These are phyloP conservation scores for Beauveria sp. DNA, from an alignment of 2,329 filamentous ascomycete species.

Conservation along the genomic window DNA sequence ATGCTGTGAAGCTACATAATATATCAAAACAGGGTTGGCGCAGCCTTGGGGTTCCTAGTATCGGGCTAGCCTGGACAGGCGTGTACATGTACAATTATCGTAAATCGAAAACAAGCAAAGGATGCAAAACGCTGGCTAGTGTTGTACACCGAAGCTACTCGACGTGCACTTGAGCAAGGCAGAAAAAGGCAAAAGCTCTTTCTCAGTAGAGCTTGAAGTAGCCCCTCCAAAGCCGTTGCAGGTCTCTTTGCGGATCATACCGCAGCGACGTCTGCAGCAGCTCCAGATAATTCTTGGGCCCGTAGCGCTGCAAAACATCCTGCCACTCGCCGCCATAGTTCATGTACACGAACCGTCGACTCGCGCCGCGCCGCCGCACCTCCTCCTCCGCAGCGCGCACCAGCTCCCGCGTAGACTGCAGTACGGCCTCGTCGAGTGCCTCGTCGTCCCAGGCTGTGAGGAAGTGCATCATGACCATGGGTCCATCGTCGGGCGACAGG, in stretches of 20 bases:
- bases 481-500: constrained; percentile 26
- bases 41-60: no score
- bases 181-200: neutral
- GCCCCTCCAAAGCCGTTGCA: neutral
- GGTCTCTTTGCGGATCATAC: neutral
- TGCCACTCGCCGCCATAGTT: constrained; percentile 29
- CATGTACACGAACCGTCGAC: constrained; percentile 27
- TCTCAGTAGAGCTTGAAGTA: neutral
- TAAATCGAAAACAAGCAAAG: no score
- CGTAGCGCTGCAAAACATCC: constrained; percentile 31
- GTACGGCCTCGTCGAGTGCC: constrained; percentile 23
- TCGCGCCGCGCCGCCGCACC: constrained; percentile 14
- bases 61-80: no score
- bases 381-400: constrained; percentile 22
- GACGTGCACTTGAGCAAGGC: no score
- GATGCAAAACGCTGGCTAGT: no score
- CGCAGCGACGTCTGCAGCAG: constrained; percentile 12
- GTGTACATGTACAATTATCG: no score
- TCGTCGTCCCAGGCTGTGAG: constrained; percentile 17
- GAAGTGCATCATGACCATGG: constrained; percentile 26
- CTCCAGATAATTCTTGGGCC: constrained; percentile 22
- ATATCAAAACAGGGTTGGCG: no score
- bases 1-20: no score
- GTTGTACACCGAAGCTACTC: no score
- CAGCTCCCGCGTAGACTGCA: constrained; percentile 15